Conservation (phyloP, 164 flowering plant species). For the Stephania japonica region DNA sequence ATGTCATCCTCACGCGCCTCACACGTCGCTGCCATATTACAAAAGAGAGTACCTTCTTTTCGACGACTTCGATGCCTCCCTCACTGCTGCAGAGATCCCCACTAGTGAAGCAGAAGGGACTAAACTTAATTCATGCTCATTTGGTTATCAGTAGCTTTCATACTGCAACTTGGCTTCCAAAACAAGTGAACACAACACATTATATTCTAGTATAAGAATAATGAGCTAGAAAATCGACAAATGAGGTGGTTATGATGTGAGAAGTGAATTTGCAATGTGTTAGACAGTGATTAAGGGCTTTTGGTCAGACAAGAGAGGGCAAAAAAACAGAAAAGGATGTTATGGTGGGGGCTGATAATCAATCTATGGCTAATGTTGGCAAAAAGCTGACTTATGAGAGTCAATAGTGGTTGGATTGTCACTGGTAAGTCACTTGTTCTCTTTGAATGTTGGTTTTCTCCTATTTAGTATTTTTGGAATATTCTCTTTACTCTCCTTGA, state of each 20-base stretch:
- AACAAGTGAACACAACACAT: not conserved
- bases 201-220: not conserved
- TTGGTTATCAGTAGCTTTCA: constrained; percentile 2
- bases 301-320: constrained; percentile 7
- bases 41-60: not conserved
- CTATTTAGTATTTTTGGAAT: not conserved
- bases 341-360: constrained; percentile 15
- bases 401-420: constrained; percentile 12
- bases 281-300: constrained; percentile 20
- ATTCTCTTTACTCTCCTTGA: not conserved
- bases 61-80: not conserved
- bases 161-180: constrained; percentile 1
- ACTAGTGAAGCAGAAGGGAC: constrained; percentile 2
- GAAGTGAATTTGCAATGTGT: constrained; percentile 14
- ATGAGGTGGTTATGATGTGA: constrained; percentile 15
- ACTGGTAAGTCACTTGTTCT: not conserved
- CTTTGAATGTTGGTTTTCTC: not conserved
- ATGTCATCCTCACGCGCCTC: constrained; percentile 22
- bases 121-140: not conserved
- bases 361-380: constrained; percentile 3
- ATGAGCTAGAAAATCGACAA: constrained; percentile 2
- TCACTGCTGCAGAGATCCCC: not conserved
- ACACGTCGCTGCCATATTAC: constrained; percentile 19
- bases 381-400: not conserved
- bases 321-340: constrained; percentile 7